Base-by-base conservation (phyloP, 2,329 filamentous ascomycete genomes). In the Paecilomyces sp. region DNA sequence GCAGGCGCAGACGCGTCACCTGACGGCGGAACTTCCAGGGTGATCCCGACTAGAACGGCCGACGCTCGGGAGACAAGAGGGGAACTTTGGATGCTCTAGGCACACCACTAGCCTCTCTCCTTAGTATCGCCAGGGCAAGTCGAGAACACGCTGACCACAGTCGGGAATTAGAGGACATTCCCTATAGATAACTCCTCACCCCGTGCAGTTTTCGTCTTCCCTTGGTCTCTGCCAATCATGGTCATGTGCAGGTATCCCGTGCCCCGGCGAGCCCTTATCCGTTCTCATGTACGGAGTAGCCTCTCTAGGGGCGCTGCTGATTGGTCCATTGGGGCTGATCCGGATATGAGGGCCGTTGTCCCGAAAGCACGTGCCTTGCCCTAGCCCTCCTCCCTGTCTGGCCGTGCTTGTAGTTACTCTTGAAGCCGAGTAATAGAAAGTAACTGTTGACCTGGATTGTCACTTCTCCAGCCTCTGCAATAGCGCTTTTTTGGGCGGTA, bases 241-340 rank as follows among this genome's bases (percentile, higher is more conserved):
- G 69, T 76, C 74, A 76, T 70, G 72, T 75, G 74, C 68, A 65
- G 60, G 58, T 61, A 68, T 73, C 74, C 73, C 73, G 72, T 75
- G 73, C 68, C 71, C 72, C 66, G 67, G 68, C 61, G 54, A 57
- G 53, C 60, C 57, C 55, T 34, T 41, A 31, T 41, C 34, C n/a
- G n/a, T 47, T 18, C n/a, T 47, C 41, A 47, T 47, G n/a, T 47
- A 18, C 41, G n/a, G 41, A 15, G 13, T 11, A 34, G 22, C 34
- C 36, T 31, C 55, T 15, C 30, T 24, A 25, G 22, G 41, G 57
- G 41, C 57, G 31, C 11, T 34, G 22, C 53, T 54, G 58, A 68
- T 74, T 73, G 74, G 71, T 70, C 68, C 64, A 28, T 3, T 24
- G 13, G 24, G 11, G 24, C 28, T 9, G 13, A 28, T 51, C 30